Evolutionary conservation across 108 stramenopile species (phyloP), one percentile per base, ranked within the genome.

Genomic region (Mediolabrus comicus): DNA sequence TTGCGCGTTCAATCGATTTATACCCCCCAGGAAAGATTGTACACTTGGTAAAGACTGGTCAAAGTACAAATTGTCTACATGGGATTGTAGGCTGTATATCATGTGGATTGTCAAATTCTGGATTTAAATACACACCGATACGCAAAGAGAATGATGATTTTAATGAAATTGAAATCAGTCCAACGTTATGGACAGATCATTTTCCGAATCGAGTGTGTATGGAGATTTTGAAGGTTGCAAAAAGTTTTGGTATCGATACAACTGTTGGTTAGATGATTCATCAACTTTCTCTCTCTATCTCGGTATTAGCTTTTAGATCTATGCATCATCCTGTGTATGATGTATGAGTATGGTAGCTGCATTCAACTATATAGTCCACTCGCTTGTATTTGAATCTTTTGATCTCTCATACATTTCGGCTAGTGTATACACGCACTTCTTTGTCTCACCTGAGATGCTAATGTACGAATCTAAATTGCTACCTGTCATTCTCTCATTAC

Each of bases 101-200:
- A 13, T 92, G 92, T 39, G 90, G 86, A 43, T 84, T 84, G 16
- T 84, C 86, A 13, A 92, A 91, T 63, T 73, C 79, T 31, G 94
- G 91, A 14, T 87, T 74, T 26, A 69, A 77, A 43, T 95, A 96
- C 66, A 91, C 88, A 10, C 91, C 95, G 7, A 80, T 90, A 11
- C 86, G 83, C 61, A 86, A 87, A 55, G 71, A 85, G 17, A 92
- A 92, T 62, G 91, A 91, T 54, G 93, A 90, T 58, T 87, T 96
- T 53, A 86, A 90, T 67, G 91, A 93, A 65, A 92, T 96, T 51
- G 86, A 88, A 25, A 88, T 96, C 13, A 86, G 82, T 57, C 87
- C 93, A 30, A 91, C 90, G 25, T 87, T 96, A 82, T 93, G 85
- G 46, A 89, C 90, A 1, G 95, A 96, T 68, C 95, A 96, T 58